Evolutionary conservation across 495 filamentous ascomycete genomes (phyloP), one percentile per base, ranked within the genome.

Genomic region (Hypoxylon cercidicola): DNA sequence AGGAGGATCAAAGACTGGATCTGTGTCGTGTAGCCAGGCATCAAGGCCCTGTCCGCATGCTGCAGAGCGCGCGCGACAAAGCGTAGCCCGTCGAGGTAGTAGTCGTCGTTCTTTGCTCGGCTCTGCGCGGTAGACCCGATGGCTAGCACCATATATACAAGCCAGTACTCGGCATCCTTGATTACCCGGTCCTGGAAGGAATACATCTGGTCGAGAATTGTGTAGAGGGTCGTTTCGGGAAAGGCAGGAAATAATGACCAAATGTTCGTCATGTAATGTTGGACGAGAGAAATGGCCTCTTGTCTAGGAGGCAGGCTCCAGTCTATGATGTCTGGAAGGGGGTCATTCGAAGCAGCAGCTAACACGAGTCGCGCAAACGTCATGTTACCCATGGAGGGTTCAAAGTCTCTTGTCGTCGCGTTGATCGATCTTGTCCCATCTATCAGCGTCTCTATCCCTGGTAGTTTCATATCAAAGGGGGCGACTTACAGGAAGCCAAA

Each of bases 401-500:
- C 88, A 68, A 96, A 98, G 74, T 97, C 93, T 55, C 92, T 84
- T 4, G 93, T 93, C 2, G 92, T 95, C 23, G 93, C 92, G 79
- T 95, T 96, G 68, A 98, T 88, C 6, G 93, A 90, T 54, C 92
- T 96, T 51, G 60, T 1, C 3, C 7, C 45, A 18, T 15, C 16
- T 16, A 41, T 62, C 55, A 71, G 47, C 54, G 55, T 48, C 30
- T 10, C 23, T 41, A 4, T 28, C 25, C 7, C 25, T 28, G 12
- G 35, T 15, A 39, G 18, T 66, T 40, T 30, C 21, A 13, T 19
- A 25, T 40, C 9, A 60, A 50, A 46, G 41, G 34, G 12, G 52
- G n/a, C 7, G 16, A 73, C 86, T 68, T 60, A 91, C 88, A 94
- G 77, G 69, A 87, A 92, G 50, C 91, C 90, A 77, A 94, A 90